Base-by-base conservation (phyloP, 2,329 filamentous ascomycete genomes). In the Fusarium heterosporum region DNA sequence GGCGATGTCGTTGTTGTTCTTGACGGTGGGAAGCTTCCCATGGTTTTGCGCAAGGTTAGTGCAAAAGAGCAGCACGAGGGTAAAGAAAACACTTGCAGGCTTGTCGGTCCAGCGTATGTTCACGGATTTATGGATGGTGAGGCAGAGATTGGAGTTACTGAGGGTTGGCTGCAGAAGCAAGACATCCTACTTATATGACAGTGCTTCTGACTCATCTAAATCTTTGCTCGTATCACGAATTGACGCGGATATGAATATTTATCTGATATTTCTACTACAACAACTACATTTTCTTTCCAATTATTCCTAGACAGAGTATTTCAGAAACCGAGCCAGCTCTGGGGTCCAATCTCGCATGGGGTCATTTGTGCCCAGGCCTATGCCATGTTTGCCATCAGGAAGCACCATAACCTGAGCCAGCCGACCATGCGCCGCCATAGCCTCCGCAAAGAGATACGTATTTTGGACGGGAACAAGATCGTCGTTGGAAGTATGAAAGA, bases 401-500 rank as follows among this genome's bases (percentile, higher is more conserved):
- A 68, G 9, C 4, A 69, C 53, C 0, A 69, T n/a, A 6, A 58
- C 47, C 8, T 69, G 65, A 1, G 25, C 57, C 8, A 45, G 41
- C 19, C 66, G n/a, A 0, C 48, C 32, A 14, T 69, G 50, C 3
- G 47, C 50, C 0, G 61, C 66, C 66, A 69, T 69, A 8, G 66
- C 57, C 6, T 69, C 43, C 4, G 61, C 57, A 34, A 56, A 69
- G 1, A 69, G 30, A 19, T 66, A 57, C 0, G 56, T 66, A 4
- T 69, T 69, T 4, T 63, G 53, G 10, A 69, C 65, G 1, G 65
- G 65, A 2, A 69, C 66, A 3, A 55, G 28, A 17, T 29, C 42
- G 11, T 69, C 66, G 11, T 69, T 34, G 0, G 65, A 68, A 8
- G 66, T 69, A 38, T 69, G 66, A 25, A 69, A 69, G 7, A 69